phyloP scores from a whole-genome alignment of 768 basidiomycete genomes.

The Kwoniella pini region DNA sequence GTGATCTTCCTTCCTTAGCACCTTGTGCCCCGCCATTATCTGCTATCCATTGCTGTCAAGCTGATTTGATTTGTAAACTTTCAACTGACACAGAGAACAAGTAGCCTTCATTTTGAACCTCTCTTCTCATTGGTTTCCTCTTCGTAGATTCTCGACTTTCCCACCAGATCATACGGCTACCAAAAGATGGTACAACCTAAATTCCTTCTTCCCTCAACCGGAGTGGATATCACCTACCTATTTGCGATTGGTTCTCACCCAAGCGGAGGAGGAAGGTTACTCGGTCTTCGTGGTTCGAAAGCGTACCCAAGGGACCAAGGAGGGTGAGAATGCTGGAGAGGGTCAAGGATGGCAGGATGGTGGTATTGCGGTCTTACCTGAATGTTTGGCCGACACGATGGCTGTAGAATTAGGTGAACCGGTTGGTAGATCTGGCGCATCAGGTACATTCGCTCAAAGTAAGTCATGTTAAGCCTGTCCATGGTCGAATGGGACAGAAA shows the following conservation, averaged over 20 bases:
- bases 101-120: conserved; percentile 85
- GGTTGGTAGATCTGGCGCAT: conserved; percentile 56
- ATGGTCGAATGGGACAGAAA: too few species aligned
- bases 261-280: conserved; percentile 80
- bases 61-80: neutral
- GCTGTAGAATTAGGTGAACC: conserved; percentile 69
- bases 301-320: conserved; percentile 13
- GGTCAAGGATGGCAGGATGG: conserved; percentile 57
- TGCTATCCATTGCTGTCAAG: too few species aligned
- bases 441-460: neutral
- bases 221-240: conserved; percentile 83
- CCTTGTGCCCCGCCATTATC: too few species aligned
- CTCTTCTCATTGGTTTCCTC: conserved; percentile 84
- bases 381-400: conserved; percentile 65
- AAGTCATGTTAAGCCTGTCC: too few species aligned
- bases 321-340: conserved; percentile 22
- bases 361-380: conserved; percentile 75
- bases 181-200: conserved; percentile 82
- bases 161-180: conserved; percentile 49
- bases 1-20: too few species aligned
- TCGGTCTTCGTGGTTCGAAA: conserved; percentile 41
- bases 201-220: conserved; percentile 69
- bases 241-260: conserved; percentile 79
- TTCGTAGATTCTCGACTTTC: conserved; percentile 67
- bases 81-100: conserved; percentile 62